Evolutionary conservation across 1,139 yeast genomes (phyloP), one percentile per base, ranked within the genome.

Genomic region (Lodderomyces beijingensis): DNA sequence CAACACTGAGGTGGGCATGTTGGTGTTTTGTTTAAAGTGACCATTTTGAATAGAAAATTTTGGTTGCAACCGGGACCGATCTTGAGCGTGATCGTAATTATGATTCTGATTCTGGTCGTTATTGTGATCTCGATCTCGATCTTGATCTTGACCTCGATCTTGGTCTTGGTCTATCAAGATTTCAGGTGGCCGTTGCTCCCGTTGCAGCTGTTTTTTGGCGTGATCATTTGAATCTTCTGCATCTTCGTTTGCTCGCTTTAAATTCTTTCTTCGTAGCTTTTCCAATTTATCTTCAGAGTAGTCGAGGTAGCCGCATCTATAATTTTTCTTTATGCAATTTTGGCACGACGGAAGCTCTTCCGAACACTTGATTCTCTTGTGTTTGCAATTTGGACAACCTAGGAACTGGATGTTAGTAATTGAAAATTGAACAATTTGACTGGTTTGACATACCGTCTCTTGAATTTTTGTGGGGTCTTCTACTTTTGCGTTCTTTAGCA

Each of bases 391-490:
- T 5, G 73, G 72, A 39, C 73, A 67, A 3, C 63, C 57, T 49
- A 11, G 11, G 29, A 25, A 19, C 10, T 20, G 16, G 5, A 18
- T 23, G 24, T 31, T 31, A 18, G 27, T 27, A 26, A 26, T 12
- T 5, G 17, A 9, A 20, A 25, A 13, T 5, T 18, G 20, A 13
- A 8, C 6, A 15, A 7, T 11, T 14, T 16, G 12, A 12, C 12
- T 27, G 18, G 18, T 16, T 16, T n/a, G 8, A 50, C 56, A 25
- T 51, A 39, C 68, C 73, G 44, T 67, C 74, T 29, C 69, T 46
- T 4, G 72, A 65, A 41, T 67, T 67, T 40, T 66, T 66, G 38
- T 67, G 74, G 16, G 70, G 59, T 39, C 71, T 51, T 42, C 74
- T 53, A 39, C 66, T 62, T 37, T 63, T 65, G 31, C 71, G 62